Evolutionary conservation across 2,329 filamentous ascomycete genomes (phyloP), one percentile per base, ranked within the genome.

Genomic region (Penicillium crustosum): DNA sequence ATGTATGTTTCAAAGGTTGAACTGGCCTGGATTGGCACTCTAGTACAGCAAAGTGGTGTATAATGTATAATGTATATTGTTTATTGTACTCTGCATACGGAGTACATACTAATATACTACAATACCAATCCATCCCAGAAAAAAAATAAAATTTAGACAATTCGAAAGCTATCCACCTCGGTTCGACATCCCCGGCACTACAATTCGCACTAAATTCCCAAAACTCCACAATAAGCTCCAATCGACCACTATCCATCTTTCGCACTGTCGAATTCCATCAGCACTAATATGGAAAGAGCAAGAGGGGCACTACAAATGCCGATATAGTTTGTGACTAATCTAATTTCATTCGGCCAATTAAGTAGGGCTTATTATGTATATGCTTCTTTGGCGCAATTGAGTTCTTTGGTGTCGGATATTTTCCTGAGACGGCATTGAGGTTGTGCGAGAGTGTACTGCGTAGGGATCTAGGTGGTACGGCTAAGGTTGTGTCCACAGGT

Each of bases 241-340:
- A 27, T 36, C 9, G 31, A 15, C 25, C 19, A 29, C 42, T 27
- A 31, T 33, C 33, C 23, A n/a, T 31, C 50, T 53, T 27, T 6
- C 6, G 19, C 9, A 6, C 52, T 49, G 52, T 54, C 52, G 52
- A 55, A 49, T 42, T 17, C 9, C 5, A 55, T 55, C 44, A 49
- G 43, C 52, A 55, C 52, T 49, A 42, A 41, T 4, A 15, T 31
- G 33, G 13, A 48, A 55, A 25, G 12, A 5, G 52, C 13, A 55
- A 12, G 52, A 55, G 52, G 44, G 52, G 52, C 36, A 9, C 27
- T 19, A 5, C 10, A 38, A 9, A n/a, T 35, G 15, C 19, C 51
- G 29, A 36, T 47, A 19, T 29, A 8, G 23, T 48, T 53, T 4
- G n/a, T 38, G 41, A 29, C n/a, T 23, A 38, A 25, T 29, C n/a